Base-by-base conservation (phyloP, 202 grass and related monocot genomes). In the Cymbopogon flexuosus region DNA sequence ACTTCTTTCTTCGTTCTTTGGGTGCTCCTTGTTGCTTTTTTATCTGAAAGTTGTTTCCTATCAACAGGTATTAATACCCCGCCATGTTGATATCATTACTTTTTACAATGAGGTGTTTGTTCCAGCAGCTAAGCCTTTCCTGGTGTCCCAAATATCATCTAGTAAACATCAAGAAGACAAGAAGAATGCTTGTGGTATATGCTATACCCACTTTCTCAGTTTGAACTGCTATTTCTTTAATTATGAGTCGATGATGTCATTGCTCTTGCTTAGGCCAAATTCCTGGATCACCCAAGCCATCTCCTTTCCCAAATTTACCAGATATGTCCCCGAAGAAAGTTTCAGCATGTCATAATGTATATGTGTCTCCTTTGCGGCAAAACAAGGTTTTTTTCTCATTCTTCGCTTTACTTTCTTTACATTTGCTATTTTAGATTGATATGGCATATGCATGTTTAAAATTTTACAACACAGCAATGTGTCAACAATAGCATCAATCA, bases 311-410 rank as follows among this genome's bases (percentile, higher is more conserved):
- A 79, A 97, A 91, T 84, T 82, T 97, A 76, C 95, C 94, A 77
- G 95, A 93, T 82, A 91, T 97, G 92, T 97, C 95, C 41, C 95
- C 95, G 12, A 94, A 94, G 79, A 97, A 97, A 91, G 90, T 97
- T 18, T 97, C 94, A 62, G 81, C 94, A 77, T 76, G 84, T 49
- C 92, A 93, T 80, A 97, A 97, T 89, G 77, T 97, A 71, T 97
- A 89, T 83, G 90, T 94, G 34, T 97, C 95, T 82, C 95, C 95
- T 56, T 70, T 97, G 61, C 86, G 90, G 23, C 92, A 97, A 91
- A 83, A 88, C 15, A 97, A 97, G 94, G 94, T 78, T 62, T 73
- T 77, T 41, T 73, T 46, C 46, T 72, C 51, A 62, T 84, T 81
- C 43, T 69, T 72, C 12, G 24, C 16, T 72, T 62, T 72, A 64